Conservation (phyloP, 306 rosid genomes). For the Rosa multiflora region DNA sequence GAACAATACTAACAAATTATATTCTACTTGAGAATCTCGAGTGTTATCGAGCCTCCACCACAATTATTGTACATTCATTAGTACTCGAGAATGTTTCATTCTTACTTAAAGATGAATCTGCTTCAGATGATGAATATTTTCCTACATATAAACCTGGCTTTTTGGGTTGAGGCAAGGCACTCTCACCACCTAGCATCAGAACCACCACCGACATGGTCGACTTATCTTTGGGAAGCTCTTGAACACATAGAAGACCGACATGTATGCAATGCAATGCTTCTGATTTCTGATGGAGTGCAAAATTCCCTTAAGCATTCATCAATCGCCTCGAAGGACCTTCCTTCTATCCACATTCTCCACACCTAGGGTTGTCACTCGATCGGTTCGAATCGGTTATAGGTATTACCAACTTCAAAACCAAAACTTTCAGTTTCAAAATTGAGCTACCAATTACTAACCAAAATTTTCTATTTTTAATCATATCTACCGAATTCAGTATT, state of each 20-base stretch:
- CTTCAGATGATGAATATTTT: slow-evolving; percentile 1
- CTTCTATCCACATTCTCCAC: slow-evolving; percentile 39
- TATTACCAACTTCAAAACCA: no score
- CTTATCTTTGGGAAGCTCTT: slow-evolving; percentile 49
- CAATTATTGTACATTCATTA: background rate
- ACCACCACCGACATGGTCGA: slow-evolving; percentile 54
- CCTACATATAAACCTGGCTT: slow-evolving; percentile 42
- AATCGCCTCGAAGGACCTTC: slow-evolving; percentile 19
- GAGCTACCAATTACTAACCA: no score
- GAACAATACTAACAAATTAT: background rate
- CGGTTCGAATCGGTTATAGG: no score
- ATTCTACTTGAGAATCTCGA: background rate
- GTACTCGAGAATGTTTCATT: slow-evolving; percentile 5
- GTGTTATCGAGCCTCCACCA: slow-evolving; percentile 1
- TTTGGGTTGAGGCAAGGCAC: slow-evolving; percentile 41
- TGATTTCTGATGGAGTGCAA: background rate
- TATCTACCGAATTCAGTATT: no score
- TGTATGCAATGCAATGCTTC: slow-evolving; percentile 46
- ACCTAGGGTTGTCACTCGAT: slow-evolving; percentile 16
- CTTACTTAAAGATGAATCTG: slow-evolving; percentile 2
- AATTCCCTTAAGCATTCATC: slow-evolving; percentile 23
- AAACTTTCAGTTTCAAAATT: no score
- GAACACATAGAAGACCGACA: slow-evolving; percentile 52
- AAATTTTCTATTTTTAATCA: no score
- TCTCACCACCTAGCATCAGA: slow-evolving; percentile 48